phyloP scores from a whole-genome alignment of 1,284 basidiomycete species.

The Sporisorium sorghi region DNA sequence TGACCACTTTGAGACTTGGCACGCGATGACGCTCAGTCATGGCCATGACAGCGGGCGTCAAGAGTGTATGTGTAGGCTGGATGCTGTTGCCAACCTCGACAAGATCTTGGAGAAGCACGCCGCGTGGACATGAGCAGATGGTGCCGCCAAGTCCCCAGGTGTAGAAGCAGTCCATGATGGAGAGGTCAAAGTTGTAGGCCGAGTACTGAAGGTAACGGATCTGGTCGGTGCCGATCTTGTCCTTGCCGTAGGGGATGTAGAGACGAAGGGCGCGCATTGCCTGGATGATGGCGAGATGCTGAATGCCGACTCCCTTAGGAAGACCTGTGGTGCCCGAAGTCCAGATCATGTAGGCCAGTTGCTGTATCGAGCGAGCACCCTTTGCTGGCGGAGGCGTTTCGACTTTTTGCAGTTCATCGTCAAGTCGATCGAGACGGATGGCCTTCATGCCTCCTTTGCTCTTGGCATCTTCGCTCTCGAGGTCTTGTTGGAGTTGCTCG shows the following conservation, averaged over 20 bases:
- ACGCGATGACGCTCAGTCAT: constrained; percentile 65
- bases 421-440: constrained; percentile 55
- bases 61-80: constrained; percentile 64
- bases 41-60: constrained; percentile 70
- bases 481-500: constrained; percentile 38
- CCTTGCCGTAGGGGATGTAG: constrained; percentile 62
- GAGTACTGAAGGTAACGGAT: constrained; percentile 69
- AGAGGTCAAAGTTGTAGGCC: constrained; percentile 68
- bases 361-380: constrained; percentile 31
- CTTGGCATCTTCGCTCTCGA: constrained; percentile 34
- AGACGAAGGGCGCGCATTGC: constrained; percentile 64
- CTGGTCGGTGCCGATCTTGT: constrained; percentile 46
- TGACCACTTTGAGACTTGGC: constrained; percentile 67
- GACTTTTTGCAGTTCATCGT: constrained; percentile 29
- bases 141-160: constrained; percentile 66
- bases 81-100: constrained; percentile 58
- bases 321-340: constrained; percentile 70
- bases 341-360: constrained; percentile 69
- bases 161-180: constrained; percentile 69
- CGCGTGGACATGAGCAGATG: constrained; percentile 62
- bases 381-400: neutral
- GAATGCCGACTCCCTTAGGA: constrained; percentile 69
- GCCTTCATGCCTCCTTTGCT: constrained; percentile 38
- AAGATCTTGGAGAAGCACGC: constrained; percentile 59
- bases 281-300: constrained; percentile 67